phyloP scores from a whole-genome alignment of 805 yeast species.

The Scheffersomyces amazonensis region DNA sequence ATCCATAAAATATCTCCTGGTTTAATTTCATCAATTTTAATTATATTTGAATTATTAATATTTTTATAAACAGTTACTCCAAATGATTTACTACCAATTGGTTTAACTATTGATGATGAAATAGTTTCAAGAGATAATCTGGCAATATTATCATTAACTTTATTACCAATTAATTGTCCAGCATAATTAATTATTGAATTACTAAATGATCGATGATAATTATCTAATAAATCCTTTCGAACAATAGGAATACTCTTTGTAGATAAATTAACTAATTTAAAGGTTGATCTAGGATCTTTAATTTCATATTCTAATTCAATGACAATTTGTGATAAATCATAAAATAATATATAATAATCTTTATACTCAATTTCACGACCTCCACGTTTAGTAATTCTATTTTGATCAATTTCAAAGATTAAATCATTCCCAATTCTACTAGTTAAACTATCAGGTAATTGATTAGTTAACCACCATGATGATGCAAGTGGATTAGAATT shows the following conservation, averaged over 20 bases:
- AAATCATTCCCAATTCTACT: constrained; percentile 45
- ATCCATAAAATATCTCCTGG: constrained; percentile 86
- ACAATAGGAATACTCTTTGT: constrained; percentile 42
- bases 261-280: constrained; percentile 28
- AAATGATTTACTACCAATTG: constrained; percentile 61
- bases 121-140: constrained; percentile 40
- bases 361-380: constrained; percentile 47
- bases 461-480: constrained; percentile 68
- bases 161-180: constrained; percentile 29
- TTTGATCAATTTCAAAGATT: constrained; percentile 64
- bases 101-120: neutral
- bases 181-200: constrained; percentile 38
- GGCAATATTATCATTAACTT: constrained; percentile 24
- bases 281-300: constrained; percentile 51
- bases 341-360: constrained; percentile 70
- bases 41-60: constrained; percentile 33
- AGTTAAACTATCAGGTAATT: constrained; percentile 53
- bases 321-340: constrained; percentile 66
- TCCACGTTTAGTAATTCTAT: constrained; percentile 53
- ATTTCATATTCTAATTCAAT: constrained; percentile 57
- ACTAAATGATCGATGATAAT: constrained; percentile 52
- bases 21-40: constrained; percentile 57
- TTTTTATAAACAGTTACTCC: constrained; percentile 70
- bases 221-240: constrained; percentile 47
- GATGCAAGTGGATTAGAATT: constrained; percentile 19